Percentiles rank a stretch among this genome's conserved stretches.
These are phyloP conservation scores for Neobulgaria alba DNA, from an alignment of 2,329 filamentous ascomycete species.

Conservation along the genomic window DNA sequence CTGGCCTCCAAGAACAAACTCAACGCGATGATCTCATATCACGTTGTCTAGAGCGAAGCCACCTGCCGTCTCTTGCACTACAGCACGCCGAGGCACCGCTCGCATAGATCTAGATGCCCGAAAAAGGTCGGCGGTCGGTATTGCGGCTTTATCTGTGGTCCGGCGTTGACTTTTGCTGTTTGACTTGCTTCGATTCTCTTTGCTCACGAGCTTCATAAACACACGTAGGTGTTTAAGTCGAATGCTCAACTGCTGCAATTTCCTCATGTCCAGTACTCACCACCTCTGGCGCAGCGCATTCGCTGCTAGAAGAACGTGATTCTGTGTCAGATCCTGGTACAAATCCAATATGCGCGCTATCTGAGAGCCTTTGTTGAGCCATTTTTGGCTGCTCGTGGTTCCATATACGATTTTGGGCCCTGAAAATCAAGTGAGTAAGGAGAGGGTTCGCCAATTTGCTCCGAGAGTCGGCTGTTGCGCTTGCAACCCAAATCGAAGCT, in stretches of 20 bases:
- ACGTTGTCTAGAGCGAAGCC: not conserved
- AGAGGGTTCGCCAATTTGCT: not conserved
- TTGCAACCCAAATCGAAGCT: not conserved
- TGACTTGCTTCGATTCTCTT: not conserved
- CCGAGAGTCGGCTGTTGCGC: not conserved
- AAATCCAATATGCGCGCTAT: too few relatives aligned
- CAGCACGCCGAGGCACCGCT: not conserved
- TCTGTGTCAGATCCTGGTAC: not conserved
- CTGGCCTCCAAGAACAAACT: not conserved
- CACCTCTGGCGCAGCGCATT: not conserved
- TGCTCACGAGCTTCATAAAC: not conserved
- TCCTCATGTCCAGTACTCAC: not conserved
- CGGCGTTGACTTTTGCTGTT: not conserved
- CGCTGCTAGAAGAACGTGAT: not conserved
- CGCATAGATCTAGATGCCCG: not conserved
- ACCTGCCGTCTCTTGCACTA: not conserved
- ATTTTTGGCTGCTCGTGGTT: not conserved
- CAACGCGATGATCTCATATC: not conserved
- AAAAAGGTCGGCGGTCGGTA: not conserved
- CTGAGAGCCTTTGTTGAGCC: not conserved
- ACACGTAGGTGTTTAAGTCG: too few relatives aligned
- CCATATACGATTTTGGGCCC: not conserved
- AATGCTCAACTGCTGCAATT: not conserved
- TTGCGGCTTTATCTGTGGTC: not conserved
- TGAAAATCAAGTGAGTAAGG: not conserved